Base-by-base conservation (phyloP, 2,329 filamentous ascomycete genomes). In the Aspergillus unguis region DNA sequence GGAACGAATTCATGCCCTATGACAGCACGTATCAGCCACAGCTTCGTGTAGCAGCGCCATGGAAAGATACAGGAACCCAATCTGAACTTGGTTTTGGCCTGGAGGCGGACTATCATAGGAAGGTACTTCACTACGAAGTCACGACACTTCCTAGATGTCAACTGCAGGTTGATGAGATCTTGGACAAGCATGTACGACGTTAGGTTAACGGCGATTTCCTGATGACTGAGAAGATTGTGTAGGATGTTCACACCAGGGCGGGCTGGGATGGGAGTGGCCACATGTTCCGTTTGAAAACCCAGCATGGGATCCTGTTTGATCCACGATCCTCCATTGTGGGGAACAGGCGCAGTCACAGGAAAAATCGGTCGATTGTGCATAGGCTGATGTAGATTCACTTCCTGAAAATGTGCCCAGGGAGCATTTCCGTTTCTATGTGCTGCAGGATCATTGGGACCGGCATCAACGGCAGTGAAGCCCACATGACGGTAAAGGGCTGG, bases 131-230 rank as follows among this genome's bases (percentile, higher is more conserved):
- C 80, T 62, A 89, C 68, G 28, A 83, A 75, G 44, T 72, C 66
- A 63, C 90, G 80, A 64, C 88, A 86, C 33, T 79, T 75, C 50
- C 76, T 81, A 66, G 82, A 87, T 58, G 84, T 80, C 58, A 79
- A 75, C 73, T 87, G 90, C 32, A 91, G 76, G 41, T 74, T 78
- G 54, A 90, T 66, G 5, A 91, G 73, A 48, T 85, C 83, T 10
- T 71, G 63, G 0, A 82, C 70, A 6, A 69, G 65, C 23, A 90
- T 76, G 53, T 80, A 74, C 58, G 77, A 76, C 53, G 80, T 78
- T 6, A 88, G 62, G 44, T 79, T 72, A 43, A 85, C 72, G 41
- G 79, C 69, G 3, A 89, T 69, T 48, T 84, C 80, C 4, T 78
- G 50, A 27, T 60, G 46, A 6, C 46, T 28, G 5, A 58, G 17